Evolutionary conservation across 768 basidiomycete genomes (phyloP).

Genomic region (Mycena amicta): DNA sequence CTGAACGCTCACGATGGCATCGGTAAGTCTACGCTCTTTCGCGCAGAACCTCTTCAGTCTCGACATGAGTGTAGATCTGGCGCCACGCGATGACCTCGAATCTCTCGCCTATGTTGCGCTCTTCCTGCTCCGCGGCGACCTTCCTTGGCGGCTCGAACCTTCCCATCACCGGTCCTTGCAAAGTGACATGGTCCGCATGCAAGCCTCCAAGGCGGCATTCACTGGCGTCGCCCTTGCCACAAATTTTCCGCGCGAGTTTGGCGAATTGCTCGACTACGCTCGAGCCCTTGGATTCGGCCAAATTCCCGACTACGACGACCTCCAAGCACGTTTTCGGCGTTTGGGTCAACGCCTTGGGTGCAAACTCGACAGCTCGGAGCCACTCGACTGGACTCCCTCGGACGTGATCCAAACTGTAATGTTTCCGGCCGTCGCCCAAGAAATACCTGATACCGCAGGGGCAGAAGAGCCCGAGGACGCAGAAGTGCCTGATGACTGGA

Average conservation of each 20-base stretch:
- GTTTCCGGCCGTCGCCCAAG: not conserved
- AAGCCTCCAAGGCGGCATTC: not conserved
- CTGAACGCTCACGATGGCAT: not conserved
- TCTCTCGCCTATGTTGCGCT: slow-evolving; percentile 56
- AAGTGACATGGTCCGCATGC: not conserved
- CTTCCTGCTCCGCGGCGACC: slow-evolving; percentile 55
- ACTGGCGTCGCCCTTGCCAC: not conserved
- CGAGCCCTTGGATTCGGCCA: not conserved
- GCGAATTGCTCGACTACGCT: not conserved
- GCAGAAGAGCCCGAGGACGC: not conserved
- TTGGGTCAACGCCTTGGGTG: too few relatives aligned
- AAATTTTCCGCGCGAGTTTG: not conserved
- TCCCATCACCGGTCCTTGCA: not conserved
- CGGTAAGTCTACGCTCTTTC: not conserved
- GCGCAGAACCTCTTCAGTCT: not conserved
- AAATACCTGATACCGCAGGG: not conserved
- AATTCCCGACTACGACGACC: not conserved
- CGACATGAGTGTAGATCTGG: slow-evolving; percentile 20
- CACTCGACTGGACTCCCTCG: not conserved
- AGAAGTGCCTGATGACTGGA: not conserved
- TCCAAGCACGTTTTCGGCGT: too few relatives aligned
- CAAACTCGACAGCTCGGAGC: too few relatives aligned
- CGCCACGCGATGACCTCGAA: slow-evolving; percentile 57
- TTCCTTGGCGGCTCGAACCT: slow-evolving; percentile 42
- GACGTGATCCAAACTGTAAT: too few relatives aligned